These are phyloP conservation scores for Berkeleyomyces basicola DNA, from an alignment of 2,329 filamentous ascomycete genomes.

Conservation along the genomic window DNA sequence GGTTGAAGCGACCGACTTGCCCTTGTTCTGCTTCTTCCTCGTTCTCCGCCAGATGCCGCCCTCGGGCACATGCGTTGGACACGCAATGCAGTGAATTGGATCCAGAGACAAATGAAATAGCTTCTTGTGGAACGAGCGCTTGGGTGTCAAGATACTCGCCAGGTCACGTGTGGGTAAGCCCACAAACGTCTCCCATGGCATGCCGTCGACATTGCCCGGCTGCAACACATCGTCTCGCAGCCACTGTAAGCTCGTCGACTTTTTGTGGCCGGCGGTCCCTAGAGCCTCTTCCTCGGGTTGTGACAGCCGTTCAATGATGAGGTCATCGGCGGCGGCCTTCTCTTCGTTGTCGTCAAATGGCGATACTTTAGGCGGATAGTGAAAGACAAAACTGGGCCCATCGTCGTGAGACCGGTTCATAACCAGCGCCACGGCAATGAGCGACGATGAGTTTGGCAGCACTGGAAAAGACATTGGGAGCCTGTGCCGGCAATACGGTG, in stretches of 20 bases:
- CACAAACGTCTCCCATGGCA: constrained; percentile 56
- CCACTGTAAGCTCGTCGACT: constrained; percentile 18
- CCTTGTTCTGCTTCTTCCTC: constrained; percentile 23
- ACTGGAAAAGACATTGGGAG: constrained; percentile 31
- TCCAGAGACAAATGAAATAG: constrained; percentile 71
- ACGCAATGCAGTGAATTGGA: constrained; percentile 63
- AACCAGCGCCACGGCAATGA: constrained; percentile 56
- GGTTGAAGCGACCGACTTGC: constrained; percentile 19
- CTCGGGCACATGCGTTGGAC: constrained; percentile 66
- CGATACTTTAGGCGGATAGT: constrained; percentile 53
- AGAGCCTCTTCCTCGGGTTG: constrained; percentile 21
- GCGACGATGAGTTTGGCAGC: constrained; percentile 36
- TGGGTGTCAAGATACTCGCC: constrained; percentile 63
- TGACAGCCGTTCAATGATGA: constrained; percentile 30
- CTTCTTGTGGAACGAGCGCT: constrained; percentile 59
- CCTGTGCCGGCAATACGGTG: constrained; percentile 12
- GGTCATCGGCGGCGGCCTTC: constrained; percentile 32
- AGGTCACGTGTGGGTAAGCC: constrained; percentile 62
- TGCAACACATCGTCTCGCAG: constrained; percentile 27
- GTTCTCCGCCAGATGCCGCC: constrained; percentile 58
- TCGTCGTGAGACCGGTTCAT: constrained; percentile 53
- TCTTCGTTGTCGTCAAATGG: constrained; percentile 22
- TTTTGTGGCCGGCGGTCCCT: constrained; percentile 15
- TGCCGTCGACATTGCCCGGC: constrained; percentile 36
- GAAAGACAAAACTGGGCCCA: constrained; percentile 69